Base-by-base conservation (phyloP, 106 monocot genomes). In the Allium fistulosum region DNA sequence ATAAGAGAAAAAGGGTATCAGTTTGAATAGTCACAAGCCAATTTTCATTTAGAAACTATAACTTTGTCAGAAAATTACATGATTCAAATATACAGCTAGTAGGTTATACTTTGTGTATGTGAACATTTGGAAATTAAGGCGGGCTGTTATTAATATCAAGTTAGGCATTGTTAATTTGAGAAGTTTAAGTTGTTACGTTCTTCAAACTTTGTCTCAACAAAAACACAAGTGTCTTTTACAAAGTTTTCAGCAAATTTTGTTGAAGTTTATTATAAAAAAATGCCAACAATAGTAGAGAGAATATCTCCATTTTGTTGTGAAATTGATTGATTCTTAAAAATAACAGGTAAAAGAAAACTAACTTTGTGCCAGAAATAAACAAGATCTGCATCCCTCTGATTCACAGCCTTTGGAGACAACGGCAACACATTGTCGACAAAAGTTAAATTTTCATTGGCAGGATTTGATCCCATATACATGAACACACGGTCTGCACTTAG, bases 361-460 rank as follows among this genome's bases (percentile, higher is more conserved):
- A 99, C 97, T 92, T 99, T 99, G 15, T 83, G 73, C 97, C 92
- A 99, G 57, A 80, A 90, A 61, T 87, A 93, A 46, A 92, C 55
- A 26, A 99, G 89, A 72, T 99, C 97, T 58, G 97, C 86, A 75
- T 99, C 97, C 8, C 92, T 77, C 67, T 99, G 97, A 60, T 87
- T 92, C 65, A 92, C 97, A 69, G 77, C 55, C 58, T 14, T 85
- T 48, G 84, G 75, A 22, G 71, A 46, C 59, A 80, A 83, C 18
- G 66, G 75, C 47, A 90, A 79, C 26, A 85, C 81, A 69, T 99
- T 99, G 48, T 79, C 84, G 12, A 83, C 63, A 62, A 90, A 87
- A 37, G 92, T 90, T 61, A 50, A 45, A 79, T 93, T 93, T 7
- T 83, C 88, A 76, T 88, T 91, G 47, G 74, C 75, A 65, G 90